A percentile compares a stretch with the other conserved stretches of the same genome.
Evolutionary conservation across 805 yeast genomes (phyloP).

Genomic region (Wickerhamomyces tratensis): DNA sequence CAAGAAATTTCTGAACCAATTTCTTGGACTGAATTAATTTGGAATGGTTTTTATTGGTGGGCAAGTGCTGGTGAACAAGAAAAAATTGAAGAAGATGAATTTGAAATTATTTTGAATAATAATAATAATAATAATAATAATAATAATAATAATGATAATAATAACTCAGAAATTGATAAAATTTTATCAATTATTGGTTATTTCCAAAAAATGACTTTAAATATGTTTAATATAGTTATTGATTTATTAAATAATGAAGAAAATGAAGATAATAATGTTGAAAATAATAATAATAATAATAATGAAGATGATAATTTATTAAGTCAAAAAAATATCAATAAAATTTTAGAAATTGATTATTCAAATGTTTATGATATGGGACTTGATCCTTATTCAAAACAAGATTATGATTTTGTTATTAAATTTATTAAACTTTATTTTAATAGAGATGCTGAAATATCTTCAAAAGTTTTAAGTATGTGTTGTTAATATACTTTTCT

Average conservation of each 20-base stretch:
- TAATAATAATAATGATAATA: slow-evolving; percentile 9
- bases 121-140: slow-evolving; percentile 9
- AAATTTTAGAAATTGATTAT: slow-evolving; percentile 22
- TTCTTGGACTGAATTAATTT: slow-evolving; percentile 48
- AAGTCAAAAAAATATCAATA: slow-evolving; percentile 1
- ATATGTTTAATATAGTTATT: slow-evolving; percentile 28
- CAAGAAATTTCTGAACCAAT: slow-evolving; percentile 33
- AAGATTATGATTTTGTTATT: slow-evolving; percentile 35
- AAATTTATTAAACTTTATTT: slow-evolving; percentile 38
- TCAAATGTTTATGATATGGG: slow-evolving; percentile 49
- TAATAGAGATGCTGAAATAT: slow-evolving; percentile 29
- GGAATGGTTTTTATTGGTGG: slow-evolving; percentile 79
- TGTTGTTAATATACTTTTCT: slow-evolving; percentile 20
- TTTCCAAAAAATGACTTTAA: slow-evolving; percentile 38
- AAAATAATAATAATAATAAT: not conserved
- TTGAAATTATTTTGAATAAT: slow-evolving; percentile 21
- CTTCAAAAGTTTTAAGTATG: slow-evolving; percentile 23
- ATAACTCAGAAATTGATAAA: slow-evolving; percentile 14
- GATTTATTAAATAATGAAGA: slow-evolving; percentile 26
- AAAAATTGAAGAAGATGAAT: slow-evolving; percentile 25
- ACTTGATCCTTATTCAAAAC: slow-evolving; percentile 38
- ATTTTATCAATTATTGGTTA: slow-evolving; percentile 33
- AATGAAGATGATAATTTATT: slow-evolving; percentile 2
- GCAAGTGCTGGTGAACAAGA: slow-evolving; percentile 70
- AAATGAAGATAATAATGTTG: slow-evolving; percentile 1